phyloP scores from a whole-genome alignment of 2,329 filamentous ascomycete species.

The Trichoderma lentiforme region DNA sequence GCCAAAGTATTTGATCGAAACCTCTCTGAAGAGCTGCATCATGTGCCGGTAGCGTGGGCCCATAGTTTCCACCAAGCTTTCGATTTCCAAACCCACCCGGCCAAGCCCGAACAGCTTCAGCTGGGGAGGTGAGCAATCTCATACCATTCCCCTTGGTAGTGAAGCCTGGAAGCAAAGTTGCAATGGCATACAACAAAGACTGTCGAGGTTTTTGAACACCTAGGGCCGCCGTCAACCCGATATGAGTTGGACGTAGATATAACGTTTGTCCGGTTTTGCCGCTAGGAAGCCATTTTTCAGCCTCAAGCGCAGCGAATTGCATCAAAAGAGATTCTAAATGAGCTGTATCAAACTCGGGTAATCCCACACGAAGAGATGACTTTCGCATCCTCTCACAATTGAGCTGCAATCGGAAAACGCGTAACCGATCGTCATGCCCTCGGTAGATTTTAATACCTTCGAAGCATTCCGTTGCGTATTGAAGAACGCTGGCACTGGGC shows the following conservation, averaged over 20 bases:
- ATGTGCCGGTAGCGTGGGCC: neutral
- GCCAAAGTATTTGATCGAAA: neutral
- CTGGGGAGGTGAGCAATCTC: neutral
- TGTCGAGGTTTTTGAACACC: neutral
- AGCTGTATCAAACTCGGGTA: neutral
- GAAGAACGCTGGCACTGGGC: neutral
- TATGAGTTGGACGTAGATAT: neutral
- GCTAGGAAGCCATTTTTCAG: neutral
- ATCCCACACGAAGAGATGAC: neutral
- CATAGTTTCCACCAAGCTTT: neutral
- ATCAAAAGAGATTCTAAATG: neutral
- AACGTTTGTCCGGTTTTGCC: neutral
- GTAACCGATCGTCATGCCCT: neutral
- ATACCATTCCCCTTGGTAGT: neutral
- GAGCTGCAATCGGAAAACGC: neutral
- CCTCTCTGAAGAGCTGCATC: neutral
- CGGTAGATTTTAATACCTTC: neutral
- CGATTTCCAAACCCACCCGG: neutral
- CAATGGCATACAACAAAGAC: neutral
- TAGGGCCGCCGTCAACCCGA: neutral
- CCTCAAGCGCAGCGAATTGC: neutral
- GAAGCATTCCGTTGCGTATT: neutral
- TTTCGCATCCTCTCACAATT: neutral
- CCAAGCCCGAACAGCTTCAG: neutral
- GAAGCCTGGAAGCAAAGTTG: neutral